Base-by-base conservation (phyloP, 805 yeast species). In the Metschnikowia aberdeeniae region DNA sequence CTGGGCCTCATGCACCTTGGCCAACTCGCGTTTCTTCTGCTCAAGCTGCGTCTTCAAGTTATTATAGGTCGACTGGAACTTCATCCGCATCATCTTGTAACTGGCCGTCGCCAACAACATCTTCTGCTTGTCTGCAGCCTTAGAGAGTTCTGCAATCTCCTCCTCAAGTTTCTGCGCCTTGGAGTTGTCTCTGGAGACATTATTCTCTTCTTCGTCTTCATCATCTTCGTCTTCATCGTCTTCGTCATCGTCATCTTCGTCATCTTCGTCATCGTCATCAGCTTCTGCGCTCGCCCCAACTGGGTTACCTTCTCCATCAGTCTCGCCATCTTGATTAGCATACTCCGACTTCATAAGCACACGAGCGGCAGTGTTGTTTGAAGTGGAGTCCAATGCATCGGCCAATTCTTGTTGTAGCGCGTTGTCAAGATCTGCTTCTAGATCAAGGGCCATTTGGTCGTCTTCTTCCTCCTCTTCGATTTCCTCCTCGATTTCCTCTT, bases 11-110 rank as follows among this genome's bases (percentile, higher is more conserved):
- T 50, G 46, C 26, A 55, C 36, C 39, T 53, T 49, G 36, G 44
- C 51, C 52, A 55, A 48, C 42, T 53, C 57, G 6, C 58, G 42
- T 47, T 53, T 51, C 45, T 92, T 93, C 58, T 81, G 75, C 44
- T 89, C 96, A 48, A 89, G 75, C 56, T 92, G 96, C 44, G 83
- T 81, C 62, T 81, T 82, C 58, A 93, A 74, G 49, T 90, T 82
- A 46, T 76, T 77, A 42, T 88, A 86, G 42, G 85, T 89, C 52
- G 86, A 93, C 56, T 83, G 75, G 61, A 90, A 86, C 67, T 97
- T 83, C 63, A 84, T 86, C 59, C 84, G 81, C 80, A 93, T 76
- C 67, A 92, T 84, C 55, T 92, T 90, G 60, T 89, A 89, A 40
- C 81, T 75, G 3, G 90, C 89, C 6, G 82, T 81, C 17, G 75